phyloP scores from a whole-genome alignment of 306 rosid genomes.

The Canavalia ensiformis region DNA sequence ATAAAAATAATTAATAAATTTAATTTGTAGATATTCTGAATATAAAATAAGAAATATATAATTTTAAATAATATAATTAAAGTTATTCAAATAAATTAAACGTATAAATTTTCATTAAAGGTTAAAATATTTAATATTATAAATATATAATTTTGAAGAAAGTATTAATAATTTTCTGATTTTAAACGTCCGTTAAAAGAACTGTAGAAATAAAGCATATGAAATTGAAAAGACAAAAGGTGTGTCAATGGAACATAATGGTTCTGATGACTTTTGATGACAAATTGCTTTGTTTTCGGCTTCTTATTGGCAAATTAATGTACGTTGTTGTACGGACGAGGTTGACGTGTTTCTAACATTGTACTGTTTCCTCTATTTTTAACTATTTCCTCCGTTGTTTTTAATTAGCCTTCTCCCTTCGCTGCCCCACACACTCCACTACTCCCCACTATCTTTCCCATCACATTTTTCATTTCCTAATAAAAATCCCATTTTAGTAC shows the following conservation, averaged over 20 bases:
- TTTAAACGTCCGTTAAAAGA: too few species aligned
- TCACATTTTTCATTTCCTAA: neutral
- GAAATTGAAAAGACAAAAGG: neutral
- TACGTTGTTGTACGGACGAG: slow-evolving; percentile 59
- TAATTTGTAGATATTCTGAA: too few species aligned
- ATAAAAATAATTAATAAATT: too few species aligned
- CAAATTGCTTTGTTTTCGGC: slow-evolving; percentile 46
- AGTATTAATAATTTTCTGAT: too few species aligned
- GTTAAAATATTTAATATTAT: too few species aligned
- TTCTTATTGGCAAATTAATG: slow-evolving; percentile 48
- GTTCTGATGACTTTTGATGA: neutral
- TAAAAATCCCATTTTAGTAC: too few species aligned
- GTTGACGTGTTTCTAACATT: slow-evolving; percentile 45
- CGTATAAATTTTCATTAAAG: too few species aligned
- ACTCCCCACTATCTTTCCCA: neutral
- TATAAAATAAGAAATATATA: too few species aligned
- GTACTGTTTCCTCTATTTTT: slow-evolving; percentile 45
- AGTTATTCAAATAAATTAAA: too few species aligned
- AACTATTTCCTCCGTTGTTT: neutral
- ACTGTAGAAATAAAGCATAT: neutral
- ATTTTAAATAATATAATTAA: too few species aligned
- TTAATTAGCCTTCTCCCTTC: too few species aligned
- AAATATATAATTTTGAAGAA: too few species aligned
- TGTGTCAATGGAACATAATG: neutral
- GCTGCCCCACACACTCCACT: neutral